phyloP scores from a whole-genome alignment of 352 stramenopile genomes.

The Phytophthora vignae region DNA sequence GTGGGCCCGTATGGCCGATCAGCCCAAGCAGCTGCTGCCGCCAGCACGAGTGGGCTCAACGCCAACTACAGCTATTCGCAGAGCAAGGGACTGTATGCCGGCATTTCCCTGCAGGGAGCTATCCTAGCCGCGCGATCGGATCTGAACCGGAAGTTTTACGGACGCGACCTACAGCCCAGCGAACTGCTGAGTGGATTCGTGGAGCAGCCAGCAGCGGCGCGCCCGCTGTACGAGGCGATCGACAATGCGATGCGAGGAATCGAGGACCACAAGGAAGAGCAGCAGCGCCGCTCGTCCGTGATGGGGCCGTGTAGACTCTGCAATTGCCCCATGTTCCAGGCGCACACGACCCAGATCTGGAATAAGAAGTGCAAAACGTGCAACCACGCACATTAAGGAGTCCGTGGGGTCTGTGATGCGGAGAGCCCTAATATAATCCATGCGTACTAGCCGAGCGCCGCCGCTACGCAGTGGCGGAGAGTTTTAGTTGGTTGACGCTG shows the following conservation, averaged over 20 bases:
- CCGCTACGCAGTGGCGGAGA: no score
- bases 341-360: constrained; percentile 70
- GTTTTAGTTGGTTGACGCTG: no score
- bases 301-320: constrained; percentile 66
- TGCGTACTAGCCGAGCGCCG: no score
- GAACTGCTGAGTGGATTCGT: constrained; percentile 61
- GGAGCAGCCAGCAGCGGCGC: constrained; percentile 51
- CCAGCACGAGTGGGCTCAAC: constrained; percentile 67
- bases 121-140: constrained; percentile 81
- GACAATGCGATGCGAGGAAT: constrained; percentile 62
- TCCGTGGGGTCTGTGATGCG: neutral
- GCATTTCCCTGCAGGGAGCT: constrained; percentile 89
- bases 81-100: constrained; percentile 93
- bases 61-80: constrained; percentile 94
- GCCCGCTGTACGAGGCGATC: constrained; percentile 70
- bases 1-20: constrained; percentile 87
- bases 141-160: constrained; percentile 94
- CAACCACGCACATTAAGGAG: constrained; percentile 63
- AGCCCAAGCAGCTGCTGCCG: constrained; percentile 69
- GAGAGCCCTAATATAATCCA: neutral
- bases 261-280: constrained; percentile 51
- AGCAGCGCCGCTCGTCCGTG: constrained; percentile 48
- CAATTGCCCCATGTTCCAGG: constrained; percentile 70
- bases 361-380: constrained; percentile 82
- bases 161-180: constrained; percentile 52